Evolutionary conservation across 805 yeast species (phyloP), one percentile per base, ranked within the genome.

Genomic region (Tetrapisispora arboricola): DNA sequence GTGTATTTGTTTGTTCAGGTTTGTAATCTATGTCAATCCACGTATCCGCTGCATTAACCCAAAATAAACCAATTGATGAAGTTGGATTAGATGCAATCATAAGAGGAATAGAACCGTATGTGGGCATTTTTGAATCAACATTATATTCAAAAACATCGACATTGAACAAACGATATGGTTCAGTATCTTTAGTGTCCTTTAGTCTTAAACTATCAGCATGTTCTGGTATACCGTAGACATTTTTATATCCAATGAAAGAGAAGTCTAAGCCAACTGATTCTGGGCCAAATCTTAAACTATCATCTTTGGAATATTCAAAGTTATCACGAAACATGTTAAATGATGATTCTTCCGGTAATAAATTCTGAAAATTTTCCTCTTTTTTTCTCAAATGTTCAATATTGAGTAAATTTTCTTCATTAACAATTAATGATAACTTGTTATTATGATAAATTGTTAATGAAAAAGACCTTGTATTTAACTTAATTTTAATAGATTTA

Each of bases 111-210:
- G 94, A 68, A 1, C 99, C 99, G 55, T 92, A 92, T 95, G 88
- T 87, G 35, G 97, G 86, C 70, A 81, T 69, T 42, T 78, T 76
- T 29, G 94, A 80, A 46, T 84, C 75, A 2, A 80, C 70, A 50
- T 84, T 94, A 58, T 92, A 92, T 61, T 92, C 96, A 62, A 92
- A 92, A 27, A 90, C 90, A 58, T 92, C 99, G 22, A 88, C 96
- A 51, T 92, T 90, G 68, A 65, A 92, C 32, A 92, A 66, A 34
- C 98, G 71, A 60, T 92, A 92, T 2, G 97, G 97, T 41, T 80
- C 83, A 1, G 54, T 46, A 2, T 46, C 49, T 2, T 60, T 40
- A 0, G 97, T 88, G 48, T 84, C 90, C 42, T 78, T 76, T 49
- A 92, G 66, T 16, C 80, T 69, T 37, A 92, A 63, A 1, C 81